Percentiles rank a stretch among this genome's conserved stretches.
Evolutionary conservation across 2,329 filamentous ascomycete genomes (phyloP).

Genomic region (Pseudopyricularia cyperi): DNA sequence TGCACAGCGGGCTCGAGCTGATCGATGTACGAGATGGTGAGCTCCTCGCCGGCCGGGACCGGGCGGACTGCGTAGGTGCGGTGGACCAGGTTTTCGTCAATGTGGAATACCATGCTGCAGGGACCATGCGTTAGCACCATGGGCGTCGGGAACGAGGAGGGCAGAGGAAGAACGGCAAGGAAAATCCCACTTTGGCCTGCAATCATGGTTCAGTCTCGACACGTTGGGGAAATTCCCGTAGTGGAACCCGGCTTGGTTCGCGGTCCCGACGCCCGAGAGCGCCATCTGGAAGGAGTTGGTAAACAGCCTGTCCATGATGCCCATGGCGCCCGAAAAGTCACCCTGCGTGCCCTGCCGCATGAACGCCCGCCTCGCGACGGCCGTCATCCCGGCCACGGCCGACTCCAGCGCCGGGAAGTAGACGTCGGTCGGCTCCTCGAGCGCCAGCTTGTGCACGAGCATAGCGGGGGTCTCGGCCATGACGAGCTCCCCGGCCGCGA

Average conservation of each 20-base stretch:
- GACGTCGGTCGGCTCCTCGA: conserved; percentile 10
- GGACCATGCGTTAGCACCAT: not conserved
- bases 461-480: conserved; percentile 18
- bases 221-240: conserved; percentile 20
- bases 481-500: conserved; percentile 20
- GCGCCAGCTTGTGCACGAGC: conserved; percentile 13
- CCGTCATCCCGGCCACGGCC: conserved; percentile 15
- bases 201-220: conserved; percentile 24
- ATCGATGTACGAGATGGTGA: conserved; percentile 22
- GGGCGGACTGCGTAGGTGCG: conserved; percentile 21
- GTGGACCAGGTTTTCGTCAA: conserved; percentile 19
- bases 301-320: conserved; percentile 17
- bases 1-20: conserved; percentile 11
- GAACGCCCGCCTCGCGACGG: conserved; percentile 11
- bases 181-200: conserved; percentile 23
- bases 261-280: conserved; percentile 11
- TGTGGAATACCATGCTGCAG: conserved; percentile 18
- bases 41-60: conserved; percentile 20
- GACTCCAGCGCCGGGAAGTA: conserved; percentile 13
- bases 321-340: conserved; percentile 11
- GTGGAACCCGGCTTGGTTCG: conserved; percentile 11
- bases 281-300: conserved; percentile 22
- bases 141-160: not conserved
- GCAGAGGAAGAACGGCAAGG: not conserved
- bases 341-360: conserved; percentile 14